A percentile compares a stretch with the other conserved stretches of the same genome.
Evolutionary conservation across 2,329 filamentous ascomycete genomes (phyloP).

Genomic region (Magnaporthiopsis incrustans): DNA sequence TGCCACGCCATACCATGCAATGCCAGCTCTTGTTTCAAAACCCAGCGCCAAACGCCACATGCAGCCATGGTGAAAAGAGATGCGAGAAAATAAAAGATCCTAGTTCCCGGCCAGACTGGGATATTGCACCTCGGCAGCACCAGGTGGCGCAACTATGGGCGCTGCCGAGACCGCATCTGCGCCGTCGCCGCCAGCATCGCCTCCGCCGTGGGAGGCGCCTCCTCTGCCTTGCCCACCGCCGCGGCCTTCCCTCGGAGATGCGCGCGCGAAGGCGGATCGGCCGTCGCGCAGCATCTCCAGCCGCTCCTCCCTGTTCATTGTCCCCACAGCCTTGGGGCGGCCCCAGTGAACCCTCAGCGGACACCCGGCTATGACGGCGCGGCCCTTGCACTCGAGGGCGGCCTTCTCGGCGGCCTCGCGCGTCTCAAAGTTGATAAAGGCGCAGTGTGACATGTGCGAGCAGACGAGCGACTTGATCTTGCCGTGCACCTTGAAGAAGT

Average conservation of each 20-base stretch:
- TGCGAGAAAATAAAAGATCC: background rate
- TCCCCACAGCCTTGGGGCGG: slow-evolving; percentile 83
- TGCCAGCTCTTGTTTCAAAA: background rate
- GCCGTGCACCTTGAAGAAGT: slow-evolving; percentile 83
- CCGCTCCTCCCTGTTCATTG: slow-evolving; percentile 79
- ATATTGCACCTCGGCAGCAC: slow-evolving; percentile 70
- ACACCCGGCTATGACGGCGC: slow-evolving; percentile 83
- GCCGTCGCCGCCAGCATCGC: slow-evolving; percentile 19
- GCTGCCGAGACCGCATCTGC: slow-evolving; percentile 22
- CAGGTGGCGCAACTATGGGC: slow-evolving; percentile 69
- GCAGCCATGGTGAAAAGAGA: background rate
- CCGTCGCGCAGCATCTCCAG: slow-evolving; percentile 75
- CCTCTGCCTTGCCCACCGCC: slow-evolving; percentile 23
- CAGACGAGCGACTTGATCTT: slow-evolving; percentile 90
- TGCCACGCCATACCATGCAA: background rate
- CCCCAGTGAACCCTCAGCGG: slow-evolving; percentile 89
- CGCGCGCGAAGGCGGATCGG: slow-evolving; percentile 46
- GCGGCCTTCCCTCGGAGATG: slow-evolving; percentile 25
- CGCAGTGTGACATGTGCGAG: slow-evolving; percentile 94
- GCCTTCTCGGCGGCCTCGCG: slow-evolving; percentile 80
- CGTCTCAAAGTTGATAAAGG: slow-evolving; percentile 89
- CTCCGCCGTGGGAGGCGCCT: slow-evolving; percentile 15
- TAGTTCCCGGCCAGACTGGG: slow-evolving; percentile 67
- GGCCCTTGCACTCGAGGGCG: slow-evolving; percentile 75
- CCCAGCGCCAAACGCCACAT: background rate